These are phyloP conservation scores for Geosmithia putterillii DNA, from an alignment of 2,329 filamentous ascomycete genomes.

Conservation along the genomic window DNA sequence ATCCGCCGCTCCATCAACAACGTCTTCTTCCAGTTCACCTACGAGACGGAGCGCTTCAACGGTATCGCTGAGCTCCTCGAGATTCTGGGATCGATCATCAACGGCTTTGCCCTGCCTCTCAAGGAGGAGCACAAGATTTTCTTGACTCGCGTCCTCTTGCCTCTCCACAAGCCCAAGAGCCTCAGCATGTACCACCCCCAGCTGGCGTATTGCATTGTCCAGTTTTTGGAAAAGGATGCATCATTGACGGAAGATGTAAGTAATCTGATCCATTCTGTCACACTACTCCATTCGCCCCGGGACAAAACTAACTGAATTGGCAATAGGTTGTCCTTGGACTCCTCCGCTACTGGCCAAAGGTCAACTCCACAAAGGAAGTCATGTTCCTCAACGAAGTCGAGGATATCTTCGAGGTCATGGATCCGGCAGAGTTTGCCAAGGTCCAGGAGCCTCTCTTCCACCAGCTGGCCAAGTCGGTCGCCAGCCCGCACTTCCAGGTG, in stretches of 20 bases:
- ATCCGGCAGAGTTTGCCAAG: constrained; percentile 95
- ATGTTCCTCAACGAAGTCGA: constrained; percentile 99
- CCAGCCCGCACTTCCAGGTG: constrained; percentile 97
- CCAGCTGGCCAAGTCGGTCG: constrained; percentile 93
- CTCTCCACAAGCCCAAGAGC: constrained; percentile 96
- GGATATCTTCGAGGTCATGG: constrained; percentile 99
- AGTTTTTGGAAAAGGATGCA: constrained; percentile 96
- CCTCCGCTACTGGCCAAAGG: constrained; percentile 96
- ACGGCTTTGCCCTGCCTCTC: constrained; percentile 88
- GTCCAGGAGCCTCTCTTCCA: constrained; percentile 97
- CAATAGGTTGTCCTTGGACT: constrained; percentile 79
- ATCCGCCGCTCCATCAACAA: constrained; percentile 99
- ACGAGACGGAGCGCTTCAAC: constrained; percentile 97
- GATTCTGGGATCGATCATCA: constrained; percentile 97
- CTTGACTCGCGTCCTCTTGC: constrained; percentile 82
- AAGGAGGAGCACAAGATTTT: constrained; percentile 99
- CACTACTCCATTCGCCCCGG: not conserved
- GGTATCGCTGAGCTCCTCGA: constrained; percentile 94
- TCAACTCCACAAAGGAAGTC: constrained; percentile 98
- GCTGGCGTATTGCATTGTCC: constrained; percentile 95
- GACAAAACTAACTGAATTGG: constrained; percentile 8
- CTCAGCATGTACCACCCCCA: constrained; percentile 99
- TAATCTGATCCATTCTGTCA: constrained; percentile 2
- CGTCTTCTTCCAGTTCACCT: constrained; percentile 99
- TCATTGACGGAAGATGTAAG: constrained; percentile 89